Percentiles rank a stretch among this genome's conserved stretches.
These are phyloP conservation scores for Xylaria multiplex DNA, from an alignment of 2,329 filamentous ascomycete species.

Conservation along the genomic window DNA sequence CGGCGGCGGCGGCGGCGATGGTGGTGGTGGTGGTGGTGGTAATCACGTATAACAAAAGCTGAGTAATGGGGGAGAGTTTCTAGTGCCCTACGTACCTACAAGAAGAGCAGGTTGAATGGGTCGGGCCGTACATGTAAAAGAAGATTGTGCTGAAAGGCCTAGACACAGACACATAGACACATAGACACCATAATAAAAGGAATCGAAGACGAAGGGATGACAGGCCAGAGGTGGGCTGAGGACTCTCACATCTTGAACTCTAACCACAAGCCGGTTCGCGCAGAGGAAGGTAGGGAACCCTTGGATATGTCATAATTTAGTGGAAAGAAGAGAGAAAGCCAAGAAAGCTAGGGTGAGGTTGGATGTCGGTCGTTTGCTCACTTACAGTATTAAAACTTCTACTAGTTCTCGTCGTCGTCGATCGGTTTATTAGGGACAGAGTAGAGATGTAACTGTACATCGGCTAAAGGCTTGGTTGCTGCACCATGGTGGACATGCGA, in stretches of 20 bases:
- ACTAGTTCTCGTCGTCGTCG: constrained; percentile 24
- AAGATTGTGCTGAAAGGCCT: constrained; percentile 2
- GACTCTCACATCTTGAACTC: constrained; percentile 26
- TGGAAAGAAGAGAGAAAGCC: constrained; percentile 25
- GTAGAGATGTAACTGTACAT: constrained; percentile 22
- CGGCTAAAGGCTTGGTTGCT: constrained; percentile 35
- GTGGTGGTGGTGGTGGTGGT: not conserved
- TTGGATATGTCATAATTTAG: constrained; percentile 33
- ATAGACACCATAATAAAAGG: not conserved
- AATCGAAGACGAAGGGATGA: constrained; percentile 4
- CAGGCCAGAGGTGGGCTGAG: constrained; percentile 15
- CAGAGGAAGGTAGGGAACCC: constrained; percentile 24
- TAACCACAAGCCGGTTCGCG: constrained; percentile 13
- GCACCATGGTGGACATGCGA: not conserved
- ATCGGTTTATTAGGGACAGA: constrained; percentile 26
- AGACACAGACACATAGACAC: too few relatives aligned
- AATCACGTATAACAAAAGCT: not conserved
- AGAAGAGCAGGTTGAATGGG: not conserved
- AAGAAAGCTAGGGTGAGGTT: constrained; percentile 28
- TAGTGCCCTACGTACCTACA: constrained; percentile 16
- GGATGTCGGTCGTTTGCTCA: constrained; percentile 24
- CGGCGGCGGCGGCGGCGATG: not conserved
- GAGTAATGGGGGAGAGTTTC: constrained; percentile 18
- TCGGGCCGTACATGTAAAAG: not conserved
- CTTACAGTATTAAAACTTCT: constrained; percentile 11